Evolutionary conservation across 257 asterid genomes (phyloP).

Genomic region (Paulownia fortunei): DNA sequence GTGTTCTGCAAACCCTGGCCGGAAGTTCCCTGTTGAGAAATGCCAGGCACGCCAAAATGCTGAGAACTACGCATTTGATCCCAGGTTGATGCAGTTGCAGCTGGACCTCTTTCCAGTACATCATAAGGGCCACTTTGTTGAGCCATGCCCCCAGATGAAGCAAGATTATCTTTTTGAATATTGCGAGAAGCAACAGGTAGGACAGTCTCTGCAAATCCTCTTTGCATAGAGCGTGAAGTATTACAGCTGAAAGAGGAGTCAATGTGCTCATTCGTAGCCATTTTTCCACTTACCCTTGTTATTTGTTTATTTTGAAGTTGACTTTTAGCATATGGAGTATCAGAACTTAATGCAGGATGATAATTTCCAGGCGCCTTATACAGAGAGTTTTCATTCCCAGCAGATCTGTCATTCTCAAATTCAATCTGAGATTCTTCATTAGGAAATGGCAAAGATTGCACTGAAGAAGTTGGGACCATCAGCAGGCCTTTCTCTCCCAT

Average conservation of each 20-base stretch:
- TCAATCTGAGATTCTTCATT: conserved; percentile 50
- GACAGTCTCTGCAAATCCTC: conserved; percentile 48
- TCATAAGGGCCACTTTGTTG: conserved; percentile 42
- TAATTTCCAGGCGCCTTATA: conserved; percentile 51
- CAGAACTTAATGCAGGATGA: conserved; percentile 52
- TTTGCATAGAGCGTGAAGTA: conserved; percentile 46
- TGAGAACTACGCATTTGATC: conserved; percentile 47
- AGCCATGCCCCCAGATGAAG: conserved; percentile 38
- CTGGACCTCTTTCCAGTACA: conserved; percentile 47
- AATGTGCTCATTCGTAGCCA: conserved; percentile 43
- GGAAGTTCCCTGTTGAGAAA: conserved; percentile 43
- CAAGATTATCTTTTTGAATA: conserved; percentile 38
- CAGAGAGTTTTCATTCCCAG: conserved; percentile 45
- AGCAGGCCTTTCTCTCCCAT: conserved; percentile 51
- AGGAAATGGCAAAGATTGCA: conserved; percentile 48
- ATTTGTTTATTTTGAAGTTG: conserved; percentile 57
- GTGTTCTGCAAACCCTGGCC: conserved; percentile 39
- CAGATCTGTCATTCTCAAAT: conserved; percentile 44
- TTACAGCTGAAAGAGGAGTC: conserved; percentile 42
- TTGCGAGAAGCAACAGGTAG: conserved; percentile 49
- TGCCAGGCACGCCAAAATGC: conserved; percentile 39
- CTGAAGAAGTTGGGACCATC: conserved; percentile 44
- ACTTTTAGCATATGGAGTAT: conserved; percentile 50
- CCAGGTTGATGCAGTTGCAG: conserved; percentile 47
- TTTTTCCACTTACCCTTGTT: conserved; percentile 51